Evolutionary conservation across 2,329 filamentous ascomycete genomes (phyloP), one percentile per base, ranked within the genome.

Genomic region (Fusarium sp.): DNA sequence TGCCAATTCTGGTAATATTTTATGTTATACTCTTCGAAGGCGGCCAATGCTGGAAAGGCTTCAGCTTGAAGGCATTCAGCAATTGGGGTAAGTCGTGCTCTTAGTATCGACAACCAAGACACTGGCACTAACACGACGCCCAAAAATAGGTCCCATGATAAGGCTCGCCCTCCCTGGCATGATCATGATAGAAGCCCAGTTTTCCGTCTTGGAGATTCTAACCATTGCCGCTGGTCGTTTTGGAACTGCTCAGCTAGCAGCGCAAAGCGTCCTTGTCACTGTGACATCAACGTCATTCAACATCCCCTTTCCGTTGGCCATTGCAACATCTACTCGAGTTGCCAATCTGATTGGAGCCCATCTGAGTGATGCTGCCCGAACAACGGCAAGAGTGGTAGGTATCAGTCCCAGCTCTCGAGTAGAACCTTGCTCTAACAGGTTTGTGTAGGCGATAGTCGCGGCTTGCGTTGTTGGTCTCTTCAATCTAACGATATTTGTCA

Each of bases 161-260:
- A 90, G 90, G 57, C 90, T 98, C 10, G 94, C 95, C 0, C 84
- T 98, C 2, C 95, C 95, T 0, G 95, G 95, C 1, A 90, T 98
- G 80, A 85, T 97, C 71, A 98, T 98, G 95, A 92, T 98, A 1
- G 91, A 97, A 79, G 95, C 95, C 1, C 95, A 98, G 81, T 97
- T 93, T 82, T 89, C 97, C 3, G 95, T 95, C 4, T 97, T 98
- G 78, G 95, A 98, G 81, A 90, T 97, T 45, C 86, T 97, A 52
- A 97, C 94, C 0, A 87, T 98, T 14, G 91, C 91, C 2, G 90
- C 94, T 0, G 93, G 92, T 47, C 93, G 92, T 73, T 91, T 98
- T 64, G 93, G 93, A 15, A 91, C 93, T 0, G 91, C 90, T 3
- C 90, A 92, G 65, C 89, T 98, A 1, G 95, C 95, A 0, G 95